Conservation (phyloP, 164 flowering plant species). For the Chimonanthus praecox region DNA sequence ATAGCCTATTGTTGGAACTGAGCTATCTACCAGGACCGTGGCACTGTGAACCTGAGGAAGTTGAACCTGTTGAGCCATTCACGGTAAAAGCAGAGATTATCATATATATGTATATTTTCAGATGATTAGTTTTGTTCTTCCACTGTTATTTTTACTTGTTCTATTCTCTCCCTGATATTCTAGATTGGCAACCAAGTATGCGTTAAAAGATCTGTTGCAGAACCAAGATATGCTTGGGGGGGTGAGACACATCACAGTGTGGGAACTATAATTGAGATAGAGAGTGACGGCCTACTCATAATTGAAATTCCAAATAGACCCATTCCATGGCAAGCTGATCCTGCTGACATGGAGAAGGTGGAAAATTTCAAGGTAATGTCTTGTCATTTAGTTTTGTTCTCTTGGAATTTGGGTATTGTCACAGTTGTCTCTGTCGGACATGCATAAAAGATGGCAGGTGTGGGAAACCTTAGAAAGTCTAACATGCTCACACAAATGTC, state of each 20-base stretch:
- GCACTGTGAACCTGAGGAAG: constrained; percentile 99
- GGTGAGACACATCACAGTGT: constrained; percentile 99
- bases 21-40: constrained; percentile 92
- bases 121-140: not conserved
- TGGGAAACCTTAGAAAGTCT: not conserved
- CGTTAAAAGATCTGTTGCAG: constrained; percentile 96
- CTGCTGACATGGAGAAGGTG: constrained; percentile 98
- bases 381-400: not conserved
- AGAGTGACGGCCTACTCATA: constrained; percentile 82
- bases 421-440: not conserved
- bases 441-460: not conserved
- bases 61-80: constrained; percentile 89
- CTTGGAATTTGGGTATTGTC: not conserved
- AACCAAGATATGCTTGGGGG: constrained; percentile 99
- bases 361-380: constrained; percentile 81
- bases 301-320: constrained; percentile 92
- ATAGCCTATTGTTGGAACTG: constrained; percentile 75
- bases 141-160: not conserved
- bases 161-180: constrained; percentile 8
- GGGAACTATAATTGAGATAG: constrained; percentile 85
- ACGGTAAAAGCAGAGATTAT: constrained; percentile 40
- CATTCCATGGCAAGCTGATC: constrained; percentile 98
- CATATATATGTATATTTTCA: not conserved
- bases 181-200: constrained; percentile 95
- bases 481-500: not conserved